Evolutionary conservation across 257 asterid species (phyloP).

Genomic region (Solanum ossicruentum): DNA sequence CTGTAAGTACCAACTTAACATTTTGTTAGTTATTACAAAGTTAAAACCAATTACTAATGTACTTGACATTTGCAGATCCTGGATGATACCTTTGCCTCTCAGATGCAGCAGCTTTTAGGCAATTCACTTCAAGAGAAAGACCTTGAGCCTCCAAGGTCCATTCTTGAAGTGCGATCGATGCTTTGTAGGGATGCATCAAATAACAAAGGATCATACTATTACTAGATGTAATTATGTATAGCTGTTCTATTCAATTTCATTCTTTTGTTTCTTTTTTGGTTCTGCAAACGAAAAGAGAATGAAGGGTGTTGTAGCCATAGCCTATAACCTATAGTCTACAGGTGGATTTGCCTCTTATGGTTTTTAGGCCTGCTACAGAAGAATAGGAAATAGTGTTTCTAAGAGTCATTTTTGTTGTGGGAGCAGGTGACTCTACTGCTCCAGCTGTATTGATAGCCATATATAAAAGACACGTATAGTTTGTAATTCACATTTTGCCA

Average conservation of each 20-base stretch:
- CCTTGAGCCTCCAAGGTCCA: constrained; percentile 35
- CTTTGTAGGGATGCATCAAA: constrained; percentile 33
- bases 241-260: background rate
- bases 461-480: background rate
- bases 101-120: constrained; percentile 42
- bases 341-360: background rate
- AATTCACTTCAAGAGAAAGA: constrained; percentile 34
- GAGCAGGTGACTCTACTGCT: constrained; percentile 9
- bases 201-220: constrained; percentile 19
- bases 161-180: constrained; percentile 34
- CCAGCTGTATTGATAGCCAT: background rate
- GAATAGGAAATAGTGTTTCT: background rate
- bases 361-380: background rate
- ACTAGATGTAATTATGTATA: background rate
- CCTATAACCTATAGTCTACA: background rate
- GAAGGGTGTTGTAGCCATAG: background rate
- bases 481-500: background rate
- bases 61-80: constrained; percentile 18
- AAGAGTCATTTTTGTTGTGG: background rate
- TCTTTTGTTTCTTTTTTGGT: background rate
- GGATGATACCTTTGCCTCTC: constrained; percentile 40
- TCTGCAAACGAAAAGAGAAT: background rate
- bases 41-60: background rate
- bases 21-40: background rate
- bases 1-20: constrained; percentile 16